Evolutionary conservation across 768 basidiomycete species (phyloP), one percentile per base, ranked within the genome.

Genomic region (Albatrellus ellisii): DNA sequence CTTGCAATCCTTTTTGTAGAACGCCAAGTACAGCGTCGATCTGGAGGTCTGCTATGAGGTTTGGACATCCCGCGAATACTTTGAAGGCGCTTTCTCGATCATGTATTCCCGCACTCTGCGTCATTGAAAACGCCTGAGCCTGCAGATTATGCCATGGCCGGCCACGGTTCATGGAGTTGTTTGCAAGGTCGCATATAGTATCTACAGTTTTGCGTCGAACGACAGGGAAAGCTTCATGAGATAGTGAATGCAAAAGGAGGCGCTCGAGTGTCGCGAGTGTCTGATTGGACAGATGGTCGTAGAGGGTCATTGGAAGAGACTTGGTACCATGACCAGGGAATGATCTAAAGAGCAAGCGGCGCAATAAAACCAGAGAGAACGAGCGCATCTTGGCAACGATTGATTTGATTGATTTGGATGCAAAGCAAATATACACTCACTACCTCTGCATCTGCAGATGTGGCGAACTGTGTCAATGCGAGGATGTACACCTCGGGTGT

Each of bases 121-220:
- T 67, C 79, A 85, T 82, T 35, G 60, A 65, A 52, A 87, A 87
- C 0, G 69, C 67, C 41, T 79, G 79, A 0, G 72, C 73, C 53
- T 87, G 85, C 1, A 88, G 63, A 2, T 78, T 79, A 53, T 85
- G 83, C 85, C 85, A 89, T 2, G 83, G 84, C 7, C 82, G 60
- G 1, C 85, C 86, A 2, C 83, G 69, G 12, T 59, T 55, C 79
- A 88, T 84, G 9, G 73, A 73, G 44, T 81, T 73, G 42, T 79
- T 79, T 5, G 85, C 79, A 22, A 88, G 61, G 51, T 88, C 86
- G 45, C 73, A 76, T 18, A 81, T 68, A 2, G 84, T 81, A 52
- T 88, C 84, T 11, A 81, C 79, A 2, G 74, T 66, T 57, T 82
- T 84, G 14, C 72, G 68, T 12, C 83, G 66, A 10, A 86, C 82